Base-by-base conservation (phyloP, 2,329 filamentous ascomycete species). In the Chaetomium globosum region DNA sequence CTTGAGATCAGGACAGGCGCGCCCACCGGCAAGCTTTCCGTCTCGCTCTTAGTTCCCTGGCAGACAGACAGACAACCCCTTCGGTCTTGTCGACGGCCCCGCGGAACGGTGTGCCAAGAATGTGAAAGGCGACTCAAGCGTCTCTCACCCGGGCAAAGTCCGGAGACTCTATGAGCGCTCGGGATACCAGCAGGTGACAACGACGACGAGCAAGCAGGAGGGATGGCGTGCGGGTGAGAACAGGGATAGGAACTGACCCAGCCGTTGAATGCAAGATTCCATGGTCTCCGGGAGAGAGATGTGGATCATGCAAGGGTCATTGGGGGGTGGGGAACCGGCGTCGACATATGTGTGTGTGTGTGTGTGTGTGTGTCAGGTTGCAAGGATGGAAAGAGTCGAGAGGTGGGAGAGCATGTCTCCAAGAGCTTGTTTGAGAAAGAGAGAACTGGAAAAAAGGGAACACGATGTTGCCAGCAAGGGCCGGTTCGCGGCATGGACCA, bases 181-280 rank as follows among this genome's bases (percentile, higher is more conserved):
- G 56, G 36, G 30, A 63, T 12, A n/a, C n/a, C 28, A 31, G 58
- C 67, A 66, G 61, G 63, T 66, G 67, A 67, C 63, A 55, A 55
- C 30, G 53, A 46, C 21, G 61, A 58, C 49, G 54, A 46, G 60
- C 58, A 48, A 43, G 39, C 31, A 65, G 33, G 62, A 63, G 49
- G 60, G 64, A 70, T 66, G 57, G 57, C 55, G 63, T 54, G 60
- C 60, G 61, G 63, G 54, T 55, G 64, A 64, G 64, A 64, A 55
- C 68, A 71, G 62, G 67, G 70, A 66, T 70, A 54, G 65, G 54
- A 57, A 65, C 59, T 69, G 65, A 58, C 64, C 62, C 61, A 65
- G 68, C 70, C 70, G 71, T 73, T 71, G 70, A 71, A 72, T 70
- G 68, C 71, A 68, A 69, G 69, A 70, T 72, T 70, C 67, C 70